phyloP scores from a whole-genome alignment of 768 basidiomycete genomes.

The Naematelia aurantialba region DNA sequence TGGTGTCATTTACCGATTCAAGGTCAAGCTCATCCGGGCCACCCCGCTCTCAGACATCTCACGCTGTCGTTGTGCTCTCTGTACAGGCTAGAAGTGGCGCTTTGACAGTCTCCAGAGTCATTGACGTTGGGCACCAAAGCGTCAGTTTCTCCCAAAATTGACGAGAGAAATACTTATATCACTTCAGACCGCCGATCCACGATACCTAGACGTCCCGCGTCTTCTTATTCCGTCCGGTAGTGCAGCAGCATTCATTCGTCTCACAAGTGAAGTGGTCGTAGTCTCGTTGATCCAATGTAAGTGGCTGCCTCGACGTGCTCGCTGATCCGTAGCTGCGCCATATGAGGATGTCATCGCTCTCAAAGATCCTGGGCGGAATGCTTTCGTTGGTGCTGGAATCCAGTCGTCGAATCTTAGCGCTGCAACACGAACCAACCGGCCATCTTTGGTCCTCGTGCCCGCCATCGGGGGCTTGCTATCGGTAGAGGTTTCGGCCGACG shows the following conservation, averaged over 20 bases:
- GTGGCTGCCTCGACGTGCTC: constrained; percentile 5
- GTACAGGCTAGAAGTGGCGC: constrained; percentile 17
- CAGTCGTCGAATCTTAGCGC: constrained; percentile 8
- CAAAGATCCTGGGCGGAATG: constrained; percentile 46
- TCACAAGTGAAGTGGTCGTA: constrained; percentile 48
- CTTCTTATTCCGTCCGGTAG: constrained; percentile 41
- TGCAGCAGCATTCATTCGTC: constrained; percentile 47
- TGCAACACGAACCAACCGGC: constrained; percentile 8
- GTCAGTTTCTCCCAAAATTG: constrained; percentile 16
- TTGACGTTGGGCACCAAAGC: constrained; percentile 20
- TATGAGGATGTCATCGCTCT: constrained; percentile 52
- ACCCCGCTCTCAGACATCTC: constrained; percentile 20
- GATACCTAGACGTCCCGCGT: constrained; percentile 46
- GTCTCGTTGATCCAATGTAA: constrained; percentile 38
- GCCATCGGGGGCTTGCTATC: constrained; percentile 23
- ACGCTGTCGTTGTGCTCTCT: constrained; percentile 41
- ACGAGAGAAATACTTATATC: not conserved
- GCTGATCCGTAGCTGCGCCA: constrained; percentile 22
- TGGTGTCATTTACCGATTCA: constrained; percentile 36
- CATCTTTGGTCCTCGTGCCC: constrained; percentile 28
- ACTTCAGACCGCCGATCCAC: constrained; percentile 44
- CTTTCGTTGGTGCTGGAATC: constrained; percentile 47
- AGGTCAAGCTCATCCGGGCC: constrained; percentile 22
- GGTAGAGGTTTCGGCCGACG: constrained; percentile 22
- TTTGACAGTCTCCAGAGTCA: constrained; percentile 16